Evolutionary conservation across 2,329 filamentous ascomycete species (phyloP), one percentile per base, ranked within the genome.

Genomic region (Alternaria brassicae): DNA sequence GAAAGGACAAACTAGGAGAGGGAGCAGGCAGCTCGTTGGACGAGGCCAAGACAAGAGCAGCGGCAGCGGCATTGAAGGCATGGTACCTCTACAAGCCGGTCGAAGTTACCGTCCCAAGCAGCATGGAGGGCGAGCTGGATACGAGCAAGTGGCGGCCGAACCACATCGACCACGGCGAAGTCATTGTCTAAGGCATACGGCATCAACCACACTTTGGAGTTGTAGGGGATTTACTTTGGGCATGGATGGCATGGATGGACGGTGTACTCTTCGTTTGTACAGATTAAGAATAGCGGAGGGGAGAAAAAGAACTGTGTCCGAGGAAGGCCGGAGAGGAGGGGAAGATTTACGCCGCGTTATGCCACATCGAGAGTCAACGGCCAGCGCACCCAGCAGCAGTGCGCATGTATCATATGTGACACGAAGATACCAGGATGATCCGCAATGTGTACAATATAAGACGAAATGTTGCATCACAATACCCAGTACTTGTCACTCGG

Each of bases 1-100:
- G 94, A 51, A 83, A 85, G 61, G 93, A 99, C 77, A 94, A 95
- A 84, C 84, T 99, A 40, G 95, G 94, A 56, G 94, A 99, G 81
- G 95, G 89, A n/a, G 85, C 89, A 19, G 95, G 91, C 23, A 82
- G 89, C 48, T 93, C 86, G 78, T 82, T 98, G 56, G 84, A 92
- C 66, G 86, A 92, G 71, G 94, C 91, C 30, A 87, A 92, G 64
- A 84, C 86, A 64, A 86, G 91, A 77, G 95, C 95, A 19, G 88
- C 91, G 36, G 93, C 96, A 72, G 89, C 90, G 63, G 89, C 93
- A 17, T 83, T 99, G 73, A 96, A 97, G 84, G 85, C 89, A 6
- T 99, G 95, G 95, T 99, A 99, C 79, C 83, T 99, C 53, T 99
- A 99, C 82, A 93, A 89, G 77, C 94, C 95, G 1, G 74, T 85